These are phyloP conservation scores for Delonix regia DNA, from an alignment of 306 rosid species.

Conservation along the genomic window DNA sequence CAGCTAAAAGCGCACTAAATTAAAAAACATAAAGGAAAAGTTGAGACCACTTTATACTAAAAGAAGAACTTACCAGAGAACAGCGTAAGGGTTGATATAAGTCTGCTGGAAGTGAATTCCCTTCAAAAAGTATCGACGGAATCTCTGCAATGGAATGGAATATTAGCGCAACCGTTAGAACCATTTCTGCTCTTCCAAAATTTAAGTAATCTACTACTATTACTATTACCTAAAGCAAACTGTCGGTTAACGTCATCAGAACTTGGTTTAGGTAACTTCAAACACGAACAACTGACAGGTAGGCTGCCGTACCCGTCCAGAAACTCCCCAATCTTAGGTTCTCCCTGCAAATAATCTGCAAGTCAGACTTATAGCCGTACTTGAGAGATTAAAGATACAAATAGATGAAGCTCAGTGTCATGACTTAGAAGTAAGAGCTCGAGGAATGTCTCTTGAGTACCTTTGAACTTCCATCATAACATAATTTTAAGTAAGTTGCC, in stretches of 20 bases:
- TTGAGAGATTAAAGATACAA: neutral
- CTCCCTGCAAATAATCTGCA: slow-evolving; percentile 45
- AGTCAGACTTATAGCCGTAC: neutral
- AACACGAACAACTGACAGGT: slow-evolving; percentile 47
- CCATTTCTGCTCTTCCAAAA: slow-evolving; percentile 4
- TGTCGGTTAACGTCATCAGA: slow-evolving; percentile 47
- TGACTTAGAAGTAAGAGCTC: neutral
- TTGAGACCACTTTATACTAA: slow-evolving; percentile 13
- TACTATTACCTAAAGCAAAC: slow-evolving; percentile 65
- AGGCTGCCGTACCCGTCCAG: slow-evolving; percentile 46
- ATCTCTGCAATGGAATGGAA: slow-evolving; percentile 50
- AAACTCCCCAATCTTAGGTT: slow-evolving; percentile 45
- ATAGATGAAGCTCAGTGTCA: neutral
- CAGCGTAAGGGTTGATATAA: slow-evolving; percentile 31
- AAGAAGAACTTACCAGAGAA: slow-evolving; percentile 56
- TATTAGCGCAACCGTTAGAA: slow-evolving; percentile 15
- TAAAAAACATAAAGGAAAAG: neutral
- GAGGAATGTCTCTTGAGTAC: neutral
- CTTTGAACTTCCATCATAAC: slow-evolving; percentile 21
- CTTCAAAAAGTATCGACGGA: slow-evolving; percentile 61
- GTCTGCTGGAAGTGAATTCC: slow-evolving; percentile 54
- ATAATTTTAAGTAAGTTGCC: slow-evolving; percentile 26
- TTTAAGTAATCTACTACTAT: slow-evolving; percentile 19
- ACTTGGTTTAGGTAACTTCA: slow-evolving; percentile 48
- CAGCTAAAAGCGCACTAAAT: slow-evolving; percentile 26